These are phyloP conservation scores for Aureobasidium sp. DNA, from an alignment of 2,329 filamentous ascomycete genomes.

Conservation along the genomic window DNA sequence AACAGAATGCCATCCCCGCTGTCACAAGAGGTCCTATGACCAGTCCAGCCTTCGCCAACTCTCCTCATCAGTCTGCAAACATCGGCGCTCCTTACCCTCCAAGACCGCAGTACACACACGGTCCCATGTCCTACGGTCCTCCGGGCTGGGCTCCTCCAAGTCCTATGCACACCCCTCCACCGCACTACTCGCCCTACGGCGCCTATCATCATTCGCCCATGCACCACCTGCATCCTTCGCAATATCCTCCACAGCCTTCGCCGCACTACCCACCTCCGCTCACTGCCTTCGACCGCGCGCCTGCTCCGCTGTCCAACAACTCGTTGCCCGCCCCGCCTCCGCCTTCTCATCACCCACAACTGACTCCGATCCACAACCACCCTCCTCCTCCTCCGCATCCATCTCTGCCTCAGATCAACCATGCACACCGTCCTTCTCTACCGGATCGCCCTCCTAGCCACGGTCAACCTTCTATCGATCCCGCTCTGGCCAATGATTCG, in stretches of 20 bases:
- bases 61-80: slow-evolving; percentile 45
- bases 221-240: slow-evolving; percentile 22
- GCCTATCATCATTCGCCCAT: slow-evolving; percentile 24
- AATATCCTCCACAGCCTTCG: slow-evolving; percentile 28
- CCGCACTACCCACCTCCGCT: slow-evolving; percentile 26
- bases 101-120: slow-evolving; percentile 35
- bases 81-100: slow-evolving; percentile 42
- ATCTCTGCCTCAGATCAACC: slow-evolving; percentile 3
- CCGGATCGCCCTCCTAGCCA: neutral
- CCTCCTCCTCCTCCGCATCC: neutral
- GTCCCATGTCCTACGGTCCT: slow-evolving; percentile 31
- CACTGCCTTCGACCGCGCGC: slow-evolving; percentile 33
- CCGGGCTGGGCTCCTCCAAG: slow-evolving; percentile 36
- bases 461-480: neutral
- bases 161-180: slow-evolving; percentile 35
- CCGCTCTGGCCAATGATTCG: slow-evolving; percentile 25
- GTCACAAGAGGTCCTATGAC: slow-evolving; percentile 68
- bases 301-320: slow-evolving; percentile 30
- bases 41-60: slow-evolving; percentile 48
- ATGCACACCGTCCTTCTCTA: neutral
- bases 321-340: slow-evolving; percentile 34
- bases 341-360: slow-evolving; percentile 20
- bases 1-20: slow-evolving; percentile 70
- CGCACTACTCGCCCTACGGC: slow-evolving; percentile 28
- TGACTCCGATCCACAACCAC: slow-evolving; percentile 24